Percentiles rank a stretch among this genome's conserved stretches.
These are phyloP conservation scores for Chlorella sp. DNA, from an alignment of 139 green algal genomes.

Conservation along the genomic window DNA sequence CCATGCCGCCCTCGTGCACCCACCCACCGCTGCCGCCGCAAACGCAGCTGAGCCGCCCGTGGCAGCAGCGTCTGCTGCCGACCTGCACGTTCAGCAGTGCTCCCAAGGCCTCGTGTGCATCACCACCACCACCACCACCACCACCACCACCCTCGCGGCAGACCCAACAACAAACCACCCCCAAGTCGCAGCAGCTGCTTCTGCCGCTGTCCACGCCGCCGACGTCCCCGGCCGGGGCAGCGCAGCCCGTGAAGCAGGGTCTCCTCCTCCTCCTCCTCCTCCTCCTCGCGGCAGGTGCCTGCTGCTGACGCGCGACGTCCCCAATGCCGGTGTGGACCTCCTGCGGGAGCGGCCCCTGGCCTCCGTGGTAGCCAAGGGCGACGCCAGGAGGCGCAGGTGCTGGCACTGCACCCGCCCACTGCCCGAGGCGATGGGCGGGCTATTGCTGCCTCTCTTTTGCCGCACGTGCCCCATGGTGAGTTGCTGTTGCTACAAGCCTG, in stretches of 20 bases:
- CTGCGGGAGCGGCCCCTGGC: conserved; percentile 24
- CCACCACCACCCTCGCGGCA: too few relatives aligned
- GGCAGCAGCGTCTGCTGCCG: too few relatives aligned
- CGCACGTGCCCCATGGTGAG: background rate
- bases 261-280: background rate
- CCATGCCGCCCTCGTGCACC: too few relatives aligned
- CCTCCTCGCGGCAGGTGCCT: background rate
- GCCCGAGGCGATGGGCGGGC: too few relatives aligned
- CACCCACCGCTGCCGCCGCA: too few relatives aligned
- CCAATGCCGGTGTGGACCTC: conserved; percentile 19
- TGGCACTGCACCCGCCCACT: conserved; percentile 14
- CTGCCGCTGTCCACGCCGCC: too few relatives aligned
- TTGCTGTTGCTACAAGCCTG: background rate
- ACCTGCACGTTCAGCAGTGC: too few relatives aligned
- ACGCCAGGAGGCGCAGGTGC: conserved; percentile 7
- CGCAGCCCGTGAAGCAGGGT: background rate
- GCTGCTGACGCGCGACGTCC: background rate
- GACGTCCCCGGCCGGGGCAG: background rate
- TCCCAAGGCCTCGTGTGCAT: too few relatives aligned
- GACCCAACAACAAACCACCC: background rate
- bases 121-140: too few relatives aligned
- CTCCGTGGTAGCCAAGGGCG: conserved; percentile 21
- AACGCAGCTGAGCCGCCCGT: too few relatives aligned
- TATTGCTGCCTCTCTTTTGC: conserved; percentile 2
- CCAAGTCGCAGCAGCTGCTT: background rate